Evolutionary conservation across 441 rosid species (phyloP), one percentile per base, ranked within the genome.

Genomic region (Euphorbia celastroides): DNA sequence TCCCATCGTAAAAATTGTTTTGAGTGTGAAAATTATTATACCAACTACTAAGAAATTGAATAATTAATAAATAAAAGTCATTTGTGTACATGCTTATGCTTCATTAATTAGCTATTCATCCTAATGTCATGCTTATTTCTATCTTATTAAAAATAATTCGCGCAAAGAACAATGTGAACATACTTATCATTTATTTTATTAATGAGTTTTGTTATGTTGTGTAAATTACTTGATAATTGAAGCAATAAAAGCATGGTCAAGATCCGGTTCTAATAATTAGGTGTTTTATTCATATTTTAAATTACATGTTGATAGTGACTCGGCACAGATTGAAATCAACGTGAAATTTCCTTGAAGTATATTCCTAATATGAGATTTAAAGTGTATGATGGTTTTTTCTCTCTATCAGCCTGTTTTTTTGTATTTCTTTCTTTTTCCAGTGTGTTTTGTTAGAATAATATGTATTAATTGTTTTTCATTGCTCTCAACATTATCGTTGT

Each of bases 291-390:
- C 10, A 51, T 44, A 44, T 52, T 32, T 42, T 48, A 25, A 12
- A 19, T 13, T 3, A 13, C 13, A n/a, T 19, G 52, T 19, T 51
- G 19, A 68, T 34, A 25, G 36, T 68, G 52, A 50, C 66, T 16
- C n/a, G 38, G 51, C 11, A 23, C 10, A 10, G 48, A 60, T 6
- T 11, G 50, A 44, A 38, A 38, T 38, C 44, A 38, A 44, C 50
- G 17, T 48, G 59, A 11, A 69, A 62, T 52, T 69, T 62, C 60
- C 61, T 25, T 19, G 67, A 52, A 69, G 54, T 26, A 19, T 51
- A 19, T 51, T 51, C 26, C 11, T 19, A 1, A 48, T 16, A 19
- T 3, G n/a, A n/a, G n/a, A n/a, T n/a, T n/a, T n/a, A n/a, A n/a
- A n/a, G n/a, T n/a, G n/a, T n/a, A n/a, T n/a, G n/a, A n/a, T n/a